Percentiles rank a stretch among this genome's conserved stretches.
phyloP scores from a whole-genome alignment of 1,284 basidiomycete genomes.

The Calocybe gambosa region DNA sequence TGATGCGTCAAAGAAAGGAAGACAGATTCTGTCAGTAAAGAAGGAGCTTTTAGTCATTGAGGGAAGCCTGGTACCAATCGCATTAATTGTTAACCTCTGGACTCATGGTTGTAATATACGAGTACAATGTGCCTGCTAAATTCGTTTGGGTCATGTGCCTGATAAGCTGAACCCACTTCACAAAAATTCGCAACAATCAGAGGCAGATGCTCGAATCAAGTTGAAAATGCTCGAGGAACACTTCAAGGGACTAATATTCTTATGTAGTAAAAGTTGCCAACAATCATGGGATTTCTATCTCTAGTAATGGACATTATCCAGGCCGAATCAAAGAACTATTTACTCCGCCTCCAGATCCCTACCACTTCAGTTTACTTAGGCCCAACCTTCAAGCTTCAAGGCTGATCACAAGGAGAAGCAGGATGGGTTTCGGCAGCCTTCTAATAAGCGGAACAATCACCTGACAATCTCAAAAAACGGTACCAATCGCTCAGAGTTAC shows the following conservation, averaged over 20 bases:
- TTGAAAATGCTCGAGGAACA: no score
- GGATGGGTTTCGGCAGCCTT: no score
- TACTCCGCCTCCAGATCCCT: no score
- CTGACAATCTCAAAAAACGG: no score
- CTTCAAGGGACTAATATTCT: no score
- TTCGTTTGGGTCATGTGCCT: neutral
- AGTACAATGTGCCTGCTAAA: neutral
- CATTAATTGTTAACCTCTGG: neutral
- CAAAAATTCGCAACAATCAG: no score
- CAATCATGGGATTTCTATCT: slow-evolving; percentile 48
- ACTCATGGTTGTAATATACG: neutral
- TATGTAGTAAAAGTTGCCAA: slow-evolving; percentile 60
- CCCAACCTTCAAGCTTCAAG: neutral
- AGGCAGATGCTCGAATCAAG: no score
- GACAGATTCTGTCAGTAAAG: slow-evolving; percentile 2
- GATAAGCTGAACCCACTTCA: no score
- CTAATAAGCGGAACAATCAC: no score
- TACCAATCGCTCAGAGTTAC: no score
- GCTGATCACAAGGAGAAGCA: slow-evolving; percentile 6
- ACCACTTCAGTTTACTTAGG: no score
- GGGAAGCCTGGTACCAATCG: neutral
- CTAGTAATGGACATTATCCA: slow-evolving; percentile 13
- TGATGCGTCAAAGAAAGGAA: neutral
- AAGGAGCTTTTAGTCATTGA: neutral
- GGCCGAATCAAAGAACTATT: no score